Evolutionary conservation across 2,329 filamentous ascomycete genomes (phyloP).

Genomic region (Trichoderma asperellum): DNA sequence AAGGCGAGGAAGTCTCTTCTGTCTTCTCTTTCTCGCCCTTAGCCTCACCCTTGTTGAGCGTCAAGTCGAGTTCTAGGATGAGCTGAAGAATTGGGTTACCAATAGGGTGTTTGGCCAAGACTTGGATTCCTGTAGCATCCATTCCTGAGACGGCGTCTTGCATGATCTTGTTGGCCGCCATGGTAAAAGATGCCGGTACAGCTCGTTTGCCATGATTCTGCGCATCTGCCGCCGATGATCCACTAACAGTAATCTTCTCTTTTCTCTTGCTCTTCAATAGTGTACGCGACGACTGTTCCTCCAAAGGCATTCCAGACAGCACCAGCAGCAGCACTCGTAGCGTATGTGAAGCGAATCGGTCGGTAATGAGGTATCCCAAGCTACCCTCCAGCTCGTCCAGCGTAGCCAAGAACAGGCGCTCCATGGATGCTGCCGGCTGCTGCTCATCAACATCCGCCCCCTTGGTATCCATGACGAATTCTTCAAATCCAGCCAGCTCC

Average conservation of each 20-base stretch:
- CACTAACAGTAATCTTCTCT: conserved; percentile 72
- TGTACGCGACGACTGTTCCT: conserved; percentile 68
- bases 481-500: conserved; percentile 59
- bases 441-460: conserved; percentile 48
- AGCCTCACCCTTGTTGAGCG: conserved; percentile 69
- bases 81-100: conserved; percentile 94
- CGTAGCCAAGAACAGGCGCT: conserved; percentile 80
- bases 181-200: conserved; percentile 78
- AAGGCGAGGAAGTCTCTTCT: conserved; percentile 40
- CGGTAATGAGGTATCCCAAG: conserved; percentile 80
- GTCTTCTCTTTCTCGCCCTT: conserved; percentile 46
- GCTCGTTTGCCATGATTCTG: conserved; percentile 50
- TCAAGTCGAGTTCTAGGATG: conserved; percentile 82
- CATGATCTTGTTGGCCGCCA: conserved; percentile 81
- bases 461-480: conserved; percentile 48
- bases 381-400: conserved; percentile 87
- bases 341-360: conserved; percentile 87
- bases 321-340: conserved; percentile 84
- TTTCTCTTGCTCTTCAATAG: conserved; percentile 92
- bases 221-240: conserved; percentile 56
- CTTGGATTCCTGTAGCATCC: conserved; percentile 77
- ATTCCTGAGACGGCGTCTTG: conserved; percentile 73
- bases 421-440: conserved; percentile 68
- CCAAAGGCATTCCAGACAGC: conserved; percentile 79
- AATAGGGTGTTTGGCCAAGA: conserved; percentile 84